A percentile compares a stretch with the other conserved stretches of the same genome.
Evolutionary conservation across 306 rosid genomes (phyloP).

Genomic region (Medicago arabica): DNA sequence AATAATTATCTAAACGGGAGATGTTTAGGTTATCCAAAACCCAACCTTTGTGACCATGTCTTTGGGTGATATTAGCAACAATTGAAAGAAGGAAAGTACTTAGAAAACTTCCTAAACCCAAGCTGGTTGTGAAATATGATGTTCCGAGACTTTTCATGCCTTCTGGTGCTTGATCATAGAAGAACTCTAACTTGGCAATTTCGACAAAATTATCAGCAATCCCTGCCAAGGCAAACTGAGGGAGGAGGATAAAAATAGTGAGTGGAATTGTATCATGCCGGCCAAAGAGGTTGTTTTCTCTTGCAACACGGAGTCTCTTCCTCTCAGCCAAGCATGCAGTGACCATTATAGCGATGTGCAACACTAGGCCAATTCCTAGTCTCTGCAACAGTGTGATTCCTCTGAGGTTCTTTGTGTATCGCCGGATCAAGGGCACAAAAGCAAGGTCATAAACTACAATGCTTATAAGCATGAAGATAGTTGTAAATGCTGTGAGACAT

Average conservation of each 20-base stretch:
- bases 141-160: slow-evolving; percentile 84
- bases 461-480: slow-evolving; percentile 73
- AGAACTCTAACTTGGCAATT: slow-evolving; percentile 74
- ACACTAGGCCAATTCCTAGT: slow-evolving; percentile 68
- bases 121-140: slow-evolving; percentile 64
- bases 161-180: slow-evolving; percentile 83
- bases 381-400: slow-evolving; percentile 87
- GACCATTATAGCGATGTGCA: slow-evolving; percentile 57
- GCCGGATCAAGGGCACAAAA: slow-evolving; percentile 57
- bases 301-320: slow-evolving; percentile 59
- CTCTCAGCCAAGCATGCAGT: slow-evolving; percentile 61
- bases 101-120: slow-evolving; percentile 69
- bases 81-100: slow-evolving; percentile 62
- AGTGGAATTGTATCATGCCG: slow-evolving; percentile 60
- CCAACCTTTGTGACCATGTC: slow-evolving; percentile 64
- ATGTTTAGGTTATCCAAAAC: slow-evolving; percentile 65
- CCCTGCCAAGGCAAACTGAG: slow-evolving; percentile 66
- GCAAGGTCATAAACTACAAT: slow-evolving; percentile 63
- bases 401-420: slow-evolving; percentile 72
- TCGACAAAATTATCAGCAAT: slow-evolving; percentile 70
- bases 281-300: slow-evolving; percentile 46
- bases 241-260: slow-evolving; percentile 72
- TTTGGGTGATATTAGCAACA: slow-evolving; percentile 54
- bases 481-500: slow-evolving; percentile 58
- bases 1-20: slow-evolving; percentile 65